These are phyloP conservation scores for Talaromyces albobiverticillius DNA, from an alignment of 2,329 filamentous ascomycete species.

Conservation along the genomic window DNA sequence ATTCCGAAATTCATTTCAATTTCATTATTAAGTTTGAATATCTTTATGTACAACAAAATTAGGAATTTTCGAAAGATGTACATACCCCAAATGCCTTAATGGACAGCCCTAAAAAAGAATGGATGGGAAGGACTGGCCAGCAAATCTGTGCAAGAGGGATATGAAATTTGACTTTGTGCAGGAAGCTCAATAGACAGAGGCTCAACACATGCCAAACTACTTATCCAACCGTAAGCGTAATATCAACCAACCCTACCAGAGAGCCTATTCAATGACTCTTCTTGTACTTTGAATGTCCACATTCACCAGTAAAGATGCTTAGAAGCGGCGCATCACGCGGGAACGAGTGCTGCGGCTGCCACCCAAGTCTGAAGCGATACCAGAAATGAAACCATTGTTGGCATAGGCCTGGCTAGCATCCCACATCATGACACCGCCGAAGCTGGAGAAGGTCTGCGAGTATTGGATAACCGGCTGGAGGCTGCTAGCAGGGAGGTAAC, in stretches of 20 bases:
- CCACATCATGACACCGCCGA: conserved; percentile 69
- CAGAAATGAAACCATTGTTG: conserved; percentile 57
- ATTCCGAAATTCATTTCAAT: background rate
- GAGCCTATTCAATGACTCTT: background rate
- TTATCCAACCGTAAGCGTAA: background rate
- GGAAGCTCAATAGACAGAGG: background rate
- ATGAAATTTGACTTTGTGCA: background rate
- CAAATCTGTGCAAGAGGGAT: background rate
- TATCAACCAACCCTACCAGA: conserved; percentile 5
- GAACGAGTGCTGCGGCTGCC: conserved; percentile 10
- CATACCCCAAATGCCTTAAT: background rate
- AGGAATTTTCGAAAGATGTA: background rate
- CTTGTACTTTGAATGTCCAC: background rate
- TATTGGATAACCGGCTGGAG: conserved; percentile 54
- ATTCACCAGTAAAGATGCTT: conserved; percentile 13
- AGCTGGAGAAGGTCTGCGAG: conserved; percentile 55
- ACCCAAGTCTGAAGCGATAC: conserved; percentile 29
- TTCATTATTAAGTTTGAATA: background rate
- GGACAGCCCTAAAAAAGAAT: background rate
- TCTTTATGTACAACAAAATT: background rate
- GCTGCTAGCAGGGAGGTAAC: conserved; percentile 51
- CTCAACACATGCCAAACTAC: background rate
- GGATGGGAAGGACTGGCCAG: background rate
- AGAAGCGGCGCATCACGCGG: conserved; percentile 12
- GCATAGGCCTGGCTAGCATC: conserved; percentile 60